Base-by-base conservation (phyloP, 257 asterid species). In the Solanum lycopersicoides region DNA sequence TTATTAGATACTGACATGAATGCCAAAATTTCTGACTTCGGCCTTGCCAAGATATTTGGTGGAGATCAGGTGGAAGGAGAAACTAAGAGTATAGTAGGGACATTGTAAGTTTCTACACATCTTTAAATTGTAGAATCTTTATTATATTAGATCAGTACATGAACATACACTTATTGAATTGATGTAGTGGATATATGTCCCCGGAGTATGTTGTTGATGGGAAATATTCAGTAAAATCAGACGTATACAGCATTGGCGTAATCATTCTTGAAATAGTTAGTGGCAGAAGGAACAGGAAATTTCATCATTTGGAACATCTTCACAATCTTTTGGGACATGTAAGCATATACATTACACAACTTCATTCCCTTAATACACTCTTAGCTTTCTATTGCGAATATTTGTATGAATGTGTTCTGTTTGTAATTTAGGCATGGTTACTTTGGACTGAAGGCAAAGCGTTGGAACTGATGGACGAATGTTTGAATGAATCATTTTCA, bases 321-420 rank as follows among this genome's bases (percentile, higher is more conserved):
- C 85, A 84, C 86, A 88, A 88, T 68, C 90, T 88, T 35, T 39
- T 88, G 47, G 90, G 90, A 60, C 90, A 88, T 84, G 90, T 88
- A 66, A 84, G 90, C 41, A 30, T 1, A 42, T 77, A 60, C 50
- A 35, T 20, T 28, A 56, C 86, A 25, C 12, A 30, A 59, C 77
- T 44, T 84, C 28, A 5, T 4, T 56, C n/a, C 34, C 37, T 74
- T 50, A 37, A 32, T 73, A 37, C 50, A 0, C 28, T 74, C 20
- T 66, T 63, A 63, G 71, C 30, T 73, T 37, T 37, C 82, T 18
- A n/a, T 69, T 23, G 37, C 4, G 20, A 32, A 30, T 71, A 60
- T 1, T 4, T 37, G 53, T 25, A 35, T 82, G 5, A 87, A 14
- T n/a, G 39, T 79, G 20, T 79, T 30, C 5, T 77, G 72, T 32